Percentiles rank a stretch among this genome's conserved stretches.
phyloP scores from a whole-genome alignment of 129 eudicot genomes.

The Chrysanthemum makinoi region DNA sequence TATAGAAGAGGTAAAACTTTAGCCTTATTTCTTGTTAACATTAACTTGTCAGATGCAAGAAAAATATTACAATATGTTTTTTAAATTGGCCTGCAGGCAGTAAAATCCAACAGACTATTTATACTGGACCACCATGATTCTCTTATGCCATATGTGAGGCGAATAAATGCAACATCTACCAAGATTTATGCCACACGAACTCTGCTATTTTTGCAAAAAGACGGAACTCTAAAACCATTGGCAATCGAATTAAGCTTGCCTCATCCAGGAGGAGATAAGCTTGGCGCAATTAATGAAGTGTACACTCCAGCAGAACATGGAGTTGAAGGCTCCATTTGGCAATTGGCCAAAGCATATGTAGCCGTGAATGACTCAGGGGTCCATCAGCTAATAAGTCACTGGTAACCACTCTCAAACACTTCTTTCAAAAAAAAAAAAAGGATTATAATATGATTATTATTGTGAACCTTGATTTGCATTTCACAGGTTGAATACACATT shows the following conservation, averaged over 20 bases:
- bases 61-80: neutral
- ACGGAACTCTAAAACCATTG: conserved; percentile 55
- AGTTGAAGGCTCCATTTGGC: conserved; percentile 48
- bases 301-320: conserved; percentile 48
- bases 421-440: neutral
- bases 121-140: conserved; percentile 55
- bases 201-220: conserved; percentile 34
- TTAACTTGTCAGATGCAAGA: neutral
- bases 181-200: conserved; percentile 63
- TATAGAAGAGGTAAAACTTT: conserved; percentile 36
- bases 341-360: conserved; percentile 57
- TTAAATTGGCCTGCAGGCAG: conserved; percentile 34
- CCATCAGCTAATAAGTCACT: conserved; percentile 56
- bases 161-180: conserved; percentile 40
- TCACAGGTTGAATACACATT: conserved; percentile 68
- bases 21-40: neutral
- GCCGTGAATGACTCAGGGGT: conserved; percentile 52
- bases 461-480: neutral
- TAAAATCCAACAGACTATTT: conserved; percentile 37
- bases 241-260: conserved; percentile 62
- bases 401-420: conserved; percentile 25
- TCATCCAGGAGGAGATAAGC: conserved; percentile 32
- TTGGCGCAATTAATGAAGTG: conserved; percentile 39
- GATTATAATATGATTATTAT: neutral
- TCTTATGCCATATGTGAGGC: conserved; percentile 45